phyloP scores from a whole-genome alignment of 1,284 basidiomycete genomes.

The Rhizoctonia solani region DNA sequence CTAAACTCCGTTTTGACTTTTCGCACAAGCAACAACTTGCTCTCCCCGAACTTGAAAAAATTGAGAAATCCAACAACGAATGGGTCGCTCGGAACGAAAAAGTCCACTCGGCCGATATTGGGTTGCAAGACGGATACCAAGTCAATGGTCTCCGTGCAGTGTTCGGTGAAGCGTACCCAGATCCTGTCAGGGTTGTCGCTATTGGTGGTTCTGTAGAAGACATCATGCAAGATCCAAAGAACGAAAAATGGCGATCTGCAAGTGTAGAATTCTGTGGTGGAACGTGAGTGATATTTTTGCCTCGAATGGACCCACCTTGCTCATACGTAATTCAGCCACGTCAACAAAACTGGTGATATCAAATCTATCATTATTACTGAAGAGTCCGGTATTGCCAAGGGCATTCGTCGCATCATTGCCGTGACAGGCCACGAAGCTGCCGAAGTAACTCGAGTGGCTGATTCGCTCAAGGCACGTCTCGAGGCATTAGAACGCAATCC shows the following conservation, averaged over 20 bases:
- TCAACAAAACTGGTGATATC: conserved; percentile 93
- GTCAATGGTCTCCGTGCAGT: conserved; percentile 95
- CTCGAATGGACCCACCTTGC: conserved; percentile 25
- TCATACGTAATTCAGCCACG: conserved; percentile 62
- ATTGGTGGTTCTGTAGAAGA: conserved; percentile 88
- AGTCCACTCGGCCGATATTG: conserved; percentile 87
- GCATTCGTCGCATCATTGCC: conserved; percentile 91
- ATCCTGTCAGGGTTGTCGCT: conserved; percentile 94
- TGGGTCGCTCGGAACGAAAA: conserved; percentile 91
- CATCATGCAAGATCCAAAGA: conserved; percentile 81
- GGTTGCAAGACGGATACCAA: conserved; percentile 78
- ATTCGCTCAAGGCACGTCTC: conserved; percentile 66
- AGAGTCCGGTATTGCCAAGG: conserved; percentile 97
- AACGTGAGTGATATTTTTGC: conserved; percentile 70
- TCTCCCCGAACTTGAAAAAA: conserved; percentile 74
- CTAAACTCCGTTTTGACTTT: conserved; percentile 97
- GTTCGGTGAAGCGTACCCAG: conserved; percentile 97
- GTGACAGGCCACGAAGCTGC: conserved; percentile 94
- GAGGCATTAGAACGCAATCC: conserved; percentile 64
- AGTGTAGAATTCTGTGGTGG: conserved; percentile 98
- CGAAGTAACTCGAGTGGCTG: conserved; percentile 74
- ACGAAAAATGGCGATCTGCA: conserved; percentile 87
- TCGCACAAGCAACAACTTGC: conserved; percentile 90
- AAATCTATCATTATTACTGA: conserved; percentile 93
- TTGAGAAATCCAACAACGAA: conserved; percentile 82